A percentile compares a stretch with the other conserved stretches of the same genome.
Evolutionary conservation across 208 protist species (phyloP).

Genomic region (Porcisia hertigi): DNA sequence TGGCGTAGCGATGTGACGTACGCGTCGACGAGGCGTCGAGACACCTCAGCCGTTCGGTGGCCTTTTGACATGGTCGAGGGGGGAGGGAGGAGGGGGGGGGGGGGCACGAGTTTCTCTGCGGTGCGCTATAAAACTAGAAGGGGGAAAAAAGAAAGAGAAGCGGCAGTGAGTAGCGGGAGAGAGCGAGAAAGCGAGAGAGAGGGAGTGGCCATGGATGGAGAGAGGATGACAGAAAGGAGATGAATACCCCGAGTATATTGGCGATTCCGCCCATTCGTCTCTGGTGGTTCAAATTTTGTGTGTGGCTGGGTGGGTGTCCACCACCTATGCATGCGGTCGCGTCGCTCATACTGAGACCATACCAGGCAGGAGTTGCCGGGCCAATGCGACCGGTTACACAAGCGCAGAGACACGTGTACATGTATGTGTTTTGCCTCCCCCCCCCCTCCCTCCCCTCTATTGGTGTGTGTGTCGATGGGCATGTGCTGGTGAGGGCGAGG

Average conservation of each 20-base stretch:
- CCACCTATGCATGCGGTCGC: neutral
- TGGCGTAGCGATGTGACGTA: slow-evolving; percentile 73
- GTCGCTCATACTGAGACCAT: neutral
- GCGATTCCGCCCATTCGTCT: too few species aligned
- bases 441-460: too few species aligned
- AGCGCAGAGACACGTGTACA: neutral
- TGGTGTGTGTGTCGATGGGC: neutral
- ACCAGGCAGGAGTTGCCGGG: neutral
- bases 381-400: neutral
- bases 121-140: too few species aligned
- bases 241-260: too few species aligned
- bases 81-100: neutral
- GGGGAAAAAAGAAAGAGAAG: too few species aligned
- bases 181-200: too few species aligned
- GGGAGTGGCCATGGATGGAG: too few species aligned
- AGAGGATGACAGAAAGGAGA: too few species aligned
- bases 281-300: neutral
- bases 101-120: neutral
- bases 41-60: slow-evolving; percentile 33
- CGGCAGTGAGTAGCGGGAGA: too few species aligned
- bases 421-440: neutral
- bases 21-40: slow-evolving; percentile 55
- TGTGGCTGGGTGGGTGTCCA: neutral
- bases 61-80: slow-evolving; percentile 18
- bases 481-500: neutral